phyloP scores from a whole-genome alignment of 23 red algal species.

The Chondrus crispus region DNA sequence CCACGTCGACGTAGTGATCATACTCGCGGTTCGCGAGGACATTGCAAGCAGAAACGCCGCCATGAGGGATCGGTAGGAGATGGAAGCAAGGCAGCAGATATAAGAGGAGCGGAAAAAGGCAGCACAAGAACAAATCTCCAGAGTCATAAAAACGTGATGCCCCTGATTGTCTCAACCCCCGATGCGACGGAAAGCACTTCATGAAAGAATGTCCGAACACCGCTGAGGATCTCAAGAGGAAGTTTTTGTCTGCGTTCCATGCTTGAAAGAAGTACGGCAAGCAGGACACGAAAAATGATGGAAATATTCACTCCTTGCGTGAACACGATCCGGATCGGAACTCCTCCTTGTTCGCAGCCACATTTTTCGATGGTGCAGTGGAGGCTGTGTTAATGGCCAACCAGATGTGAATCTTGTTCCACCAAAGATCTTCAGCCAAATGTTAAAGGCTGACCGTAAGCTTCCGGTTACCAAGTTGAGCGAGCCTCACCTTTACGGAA shows the following conservation, averaged over 20 bases:
- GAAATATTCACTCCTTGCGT: neutral
- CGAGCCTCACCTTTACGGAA: neutral
- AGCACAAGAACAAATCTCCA: no score
- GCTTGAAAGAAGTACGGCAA: neutral
- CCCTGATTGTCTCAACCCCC: neutral
- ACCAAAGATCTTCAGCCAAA: neutral
- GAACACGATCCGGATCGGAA: neutral
- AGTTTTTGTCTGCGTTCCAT: neutral
- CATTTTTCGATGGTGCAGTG: neutral
- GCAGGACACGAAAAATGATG: no score
- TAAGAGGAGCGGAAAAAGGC: no score
- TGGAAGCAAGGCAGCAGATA: no score
- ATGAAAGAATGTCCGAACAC: neutral
- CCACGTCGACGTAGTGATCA: no score
- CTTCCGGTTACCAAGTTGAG: neutral
- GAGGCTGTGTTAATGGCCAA: constrained; percentile 1
- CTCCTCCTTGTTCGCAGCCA: neutral
- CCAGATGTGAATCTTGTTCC: neutral
- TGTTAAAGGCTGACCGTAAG: neutral
- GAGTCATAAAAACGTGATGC: no score
- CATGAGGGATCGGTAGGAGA: no score
- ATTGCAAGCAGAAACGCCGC: no score
- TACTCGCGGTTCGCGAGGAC: no score
- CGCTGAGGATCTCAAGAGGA: neutral
- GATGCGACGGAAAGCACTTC: neutral